Evolutionary conservation across 805 yeast species (phyloP).

Genomic region (Sungouiozyma ichnusensis): DNA sequence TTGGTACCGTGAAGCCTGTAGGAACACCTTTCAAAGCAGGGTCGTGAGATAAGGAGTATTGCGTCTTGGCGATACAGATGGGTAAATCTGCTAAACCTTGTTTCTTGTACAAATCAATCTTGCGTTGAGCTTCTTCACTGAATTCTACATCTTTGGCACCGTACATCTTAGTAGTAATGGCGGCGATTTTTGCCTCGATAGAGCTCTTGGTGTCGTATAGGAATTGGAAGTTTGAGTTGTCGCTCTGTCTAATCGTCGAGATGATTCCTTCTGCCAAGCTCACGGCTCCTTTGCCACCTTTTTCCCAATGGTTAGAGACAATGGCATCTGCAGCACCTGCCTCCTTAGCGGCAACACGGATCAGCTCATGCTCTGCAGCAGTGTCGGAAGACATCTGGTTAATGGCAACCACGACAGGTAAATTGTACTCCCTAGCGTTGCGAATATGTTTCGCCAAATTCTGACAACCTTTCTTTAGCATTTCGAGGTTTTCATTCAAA

Average conservation of each 20-base stretch:
- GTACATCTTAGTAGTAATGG: conserved; percentile 68
- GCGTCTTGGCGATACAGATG: conserved; percentile 78
- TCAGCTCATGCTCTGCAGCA: conserved; percentile 55
- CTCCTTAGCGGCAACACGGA: conserved; percentile 53
- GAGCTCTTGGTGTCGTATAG: conserved; percentile 46
- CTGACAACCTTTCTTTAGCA: conserved; percentile 59
- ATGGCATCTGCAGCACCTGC: conserved; percentile 78
- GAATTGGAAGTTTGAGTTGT: conserved; percentile 36
- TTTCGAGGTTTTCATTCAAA: conserved; percentile 57
- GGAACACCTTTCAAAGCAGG: conserved; percentile 79
- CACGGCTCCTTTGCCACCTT: conserved; percentile 76
- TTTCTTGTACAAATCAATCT: conserved; percentile 53
- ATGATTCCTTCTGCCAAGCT: conserved; percentile 64
- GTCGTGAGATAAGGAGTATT: conserved; percentile 75
- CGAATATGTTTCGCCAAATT: conserved; percentile 69
- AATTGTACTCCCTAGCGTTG: conserved; percentile 61
- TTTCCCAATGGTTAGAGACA: conserved; percentile 77
- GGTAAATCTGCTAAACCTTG: conserved; percentile 76
- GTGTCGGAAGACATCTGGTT: conserved; percentile 71
- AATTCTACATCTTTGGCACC: conserved; percentile 67
- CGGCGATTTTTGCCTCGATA: conserved; percentile 55
- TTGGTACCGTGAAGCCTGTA: conserved; percentile 67
- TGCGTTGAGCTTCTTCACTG: conserved; percentile 56
- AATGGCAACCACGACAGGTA: conserved; percentile 75
- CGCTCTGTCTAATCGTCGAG: conserved; percentile 42